phyloP scores from a whole-genome alignment of 257 asterid species.

The Solanum medicagineum region DNA sequence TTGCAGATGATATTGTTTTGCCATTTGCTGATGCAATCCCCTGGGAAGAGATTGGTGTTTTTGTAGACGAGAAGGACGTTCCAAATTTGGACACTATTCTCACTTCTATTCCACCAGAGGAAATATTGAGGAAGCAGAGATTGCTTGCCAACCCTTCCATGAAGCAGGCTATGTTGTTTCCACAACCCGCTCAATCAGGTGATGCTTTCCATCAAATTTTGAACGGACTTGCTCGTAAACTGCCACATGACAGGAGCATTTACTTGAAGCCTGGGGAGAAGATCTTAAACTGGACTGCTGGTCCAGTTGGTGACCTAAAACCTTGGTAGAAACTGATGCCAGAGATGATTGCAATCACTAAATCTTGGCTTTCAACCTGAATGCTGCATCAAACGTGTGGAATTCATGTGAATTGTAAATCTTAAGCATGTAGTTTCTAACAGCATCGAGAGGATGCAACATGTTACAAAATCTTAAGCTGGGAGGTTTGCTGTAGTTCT shows the following conservation, averaged over 20 bases:
- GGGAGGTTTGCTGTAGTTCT: neutral
- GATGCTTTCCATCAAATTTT: slow-evolving; percentile 93
- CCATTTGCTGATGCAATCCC: slow-evolving; percentile 97
- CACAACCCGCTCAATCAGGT: slow-evolving; percentile 71
- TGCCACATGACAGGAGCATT: slow-evolving; percentile 45
- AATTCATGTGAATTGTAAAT: neutral
- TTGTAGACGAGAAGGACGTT: slow-evolving; percentile 71
- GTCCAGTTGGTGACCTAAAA: slow-evolving; percentile 69
- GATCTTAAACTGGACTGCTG: slow-evolving; percentile 82
- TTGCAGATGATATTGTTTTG: slow-evolving; percentile 79
- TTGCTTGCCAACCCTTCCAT: slow-evolving; percentile 79
- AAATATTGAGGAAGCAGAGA: slow-evolving; percentile 69
- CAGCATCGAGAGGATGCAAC: neutral
- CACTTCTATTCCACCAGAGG: slow-evolving; percentile 60
- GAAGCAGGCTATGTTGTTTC: slow-evolving; percentile 87
- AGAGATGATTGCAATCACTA: neutral
- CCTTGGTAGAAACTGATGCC: slow-evolving; percentile 37
- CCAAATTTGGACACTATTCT: slow-evolving; percentile 73
- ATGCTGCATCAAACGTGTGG: neutral
- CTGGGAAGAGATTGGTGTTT: slow-evolving; percentile 92
- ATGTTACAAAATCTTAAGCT: neutral
- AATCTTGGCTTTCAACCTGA: neutral
- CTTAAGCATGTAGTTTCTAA: neutral
- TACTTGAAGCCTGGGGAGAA: slow-evolving; percentile 50
- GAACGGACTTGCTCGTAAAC: slow-evolving; percentile 81